A percentile compares a stretch with the other conserved stretches of the same genome.
Conservation (phyloP, 2,329 filamentous ascomycete genomes). For the Orbilia oligospora region DNA sequence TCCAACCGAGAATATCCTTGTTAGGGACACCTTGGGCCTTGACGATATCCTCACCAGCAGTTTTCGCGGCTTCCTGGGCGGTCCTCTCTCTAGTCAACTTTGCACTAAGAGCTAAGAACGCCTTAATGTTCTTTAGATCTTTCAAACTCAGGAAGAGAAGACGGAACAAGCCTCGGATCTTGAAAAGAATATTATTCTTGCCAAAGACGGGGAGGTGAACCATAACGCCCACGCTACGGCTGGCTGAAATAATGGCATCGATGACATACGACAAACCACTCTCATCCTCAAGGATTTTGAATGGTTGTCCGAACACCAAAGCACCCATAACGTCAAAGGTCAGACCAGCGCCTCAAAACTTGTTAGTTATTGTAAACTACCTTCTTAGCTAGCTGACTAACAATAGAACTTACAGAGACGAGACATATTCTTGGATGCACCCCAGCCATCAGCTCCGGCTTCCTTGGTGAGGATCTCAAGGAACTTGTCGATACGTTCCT, state of each 20-base stretch:
- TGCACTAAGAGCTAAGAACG: constrained; percentile 35
- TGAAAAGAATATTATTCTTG: constrained; percentile 45
- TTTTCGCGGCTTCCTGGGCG: constrained; percentile 29
- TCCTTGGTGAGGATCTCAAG: constrained; percentile 73
- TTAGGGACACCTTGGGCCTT: constrained; percentile 77
- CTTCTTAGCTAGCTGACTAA: constrained; percentile 36
- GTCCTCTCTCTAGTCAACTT: constrained; percentile 34
- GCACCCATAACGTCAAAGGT: constrained; percentile 72
- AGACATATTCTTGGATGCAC: constrained; percentile 74
- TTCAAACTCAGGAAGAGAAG: constrained; percentile 12
- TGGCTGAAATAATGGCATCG: constrained; percentile 44
- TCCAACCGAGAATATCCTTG: constrained; percentile 82
- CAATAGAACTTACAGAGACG: constrained; percentile 65
- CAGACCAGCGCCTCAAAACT: constrained; percentile 49
- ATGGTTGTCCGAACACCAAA: constrained; percentile 71
- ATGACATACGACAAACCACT: constrained; percentile 73
- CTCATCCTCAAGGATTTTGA: constrained; percentile 69
- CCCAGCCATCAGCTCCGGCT: constrained; percentile 72
- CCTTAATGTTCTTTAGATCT: constrained; percentile 61
- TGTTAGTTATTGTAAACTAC: constrained; percentile 27
- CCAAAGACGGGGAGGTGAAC: constrained; percentile 41
- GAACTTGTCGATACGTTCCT: constrained; percentile 77
- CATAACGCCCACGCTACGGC: constrained; percentile 42
- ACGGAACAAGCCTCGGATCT: constrained; percentile 36
- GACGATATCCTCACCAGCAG: constrained; percentile 64